Conservation (phyloP, 495 filamentous ascomycete genomes). For the Xylaria intraflava region DNA sequence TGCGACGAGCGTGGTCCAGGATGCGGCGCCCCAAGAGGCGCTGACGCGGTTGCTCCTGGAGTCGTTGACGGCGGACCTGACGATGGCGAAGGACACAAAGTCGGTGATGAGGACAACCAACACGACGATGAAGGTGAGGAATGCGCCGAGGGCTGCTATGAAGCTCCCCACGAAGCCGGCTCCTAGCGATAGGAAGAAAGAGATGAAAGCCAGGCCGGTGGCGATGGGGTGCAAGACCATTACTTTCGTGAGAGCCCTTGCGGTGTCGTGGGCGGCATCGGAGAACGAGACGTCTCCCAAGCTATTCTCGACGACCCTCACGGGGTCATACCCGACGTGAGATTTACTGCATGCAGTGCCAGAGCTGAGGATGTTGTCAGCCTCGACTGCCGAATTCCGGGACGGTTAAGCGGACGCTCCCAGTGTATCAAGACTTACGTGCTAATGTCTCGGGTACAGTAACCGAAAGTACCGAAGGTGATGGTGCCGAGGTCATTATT, state of each 20-base stretch:
- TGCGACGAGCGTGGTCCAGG: conserved; percentile 46
- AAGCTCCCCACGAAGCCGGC: conserved; percentile 48
- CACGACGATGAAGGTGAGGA: conserved; percentile 49
- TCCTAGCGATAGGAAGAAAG: conserved; percentile 49
- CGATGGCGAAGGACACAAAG: conserved; percentile 49
- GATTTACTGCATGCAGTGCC: conserved; percentile 37
- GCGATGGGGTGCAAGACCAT: conserved; percentile 58
- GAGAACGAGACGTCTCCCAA: conserved; percentile 37
- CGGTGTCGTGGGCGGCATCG: conserved; percentile 33
- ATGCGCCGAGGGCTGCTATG: conserved; percentile 40
- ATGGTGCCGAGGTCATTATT: conserved; percentile 25
- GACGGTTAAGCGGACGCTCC: not conserved
- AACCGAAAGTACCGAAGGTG: conserved; percentile 54
- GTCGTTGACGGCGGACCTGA: conserved; percentile 45
- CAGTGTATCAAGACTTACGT: conserved; percentile 16
- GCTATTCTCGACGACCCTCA: conserved; percentile 29
- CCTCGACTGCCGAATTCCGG: not conserved
- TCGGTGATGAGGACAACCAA: conserved; percentile 49
- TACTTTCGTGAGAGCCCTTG: conserved; percentile 46
- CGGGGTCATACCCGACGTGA: conserved; percentile 49
- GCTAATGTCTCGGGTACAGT: conserved; percentile 39
- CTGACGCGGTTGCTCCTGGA: conserved; percentile 23
- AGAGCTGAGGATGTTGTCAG: conserved; percentile 19
- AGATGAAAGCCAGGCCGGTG: conserved; percentile 50
- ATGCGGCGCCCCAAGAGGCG: conserved; percentile 41